These are phyloP conservation scores for Rugonectria rugulosa DNA, from an alignment of 2,329 filamentous ascomycete species.

Conservation along the genomic window DNA sequence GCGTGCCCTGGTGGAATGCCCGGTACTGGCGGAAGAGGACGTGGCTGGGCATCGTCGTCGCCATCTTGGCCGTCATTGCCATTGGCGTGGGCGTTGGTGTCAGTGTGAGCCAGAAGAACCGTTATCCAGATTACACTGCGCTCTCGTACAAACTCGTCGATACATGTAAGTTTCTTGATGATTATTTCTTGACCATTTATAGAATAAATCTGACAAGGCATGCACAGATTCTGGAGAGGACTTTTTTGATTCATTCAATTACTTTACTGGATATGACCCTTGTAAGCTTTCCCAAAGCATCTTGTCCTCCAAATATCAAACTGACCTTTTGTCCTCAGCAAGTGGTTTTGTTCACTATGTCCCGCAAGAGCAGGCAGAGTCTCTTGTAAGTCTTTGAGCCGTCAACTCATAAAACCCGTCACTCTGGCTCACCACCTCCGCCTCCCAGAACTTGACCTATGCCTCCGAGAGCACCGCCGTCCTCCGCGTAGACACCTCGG, in stretches of 20 bases:
- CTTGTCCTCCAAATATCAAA: not conserved
- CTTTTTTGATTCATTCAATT: slow-evolving; percentile 65
- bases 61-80: slow-evolving; percentile 54
- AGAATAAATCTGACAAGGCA: not conserved
- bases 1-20: slow-evolving; percentile 54
- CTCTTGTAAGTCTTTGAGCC: slow-evolving; percentile 51
- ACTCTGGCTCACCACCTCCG: no score
- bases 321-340: slow-evolving; percentile 38
- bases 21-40: slow-evolving; percentile 61
- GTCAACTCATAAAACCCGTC: no score
- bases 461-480: slow-evolving; percentile 61
- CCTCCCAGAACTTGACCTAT: slow-evolving; percentile 72
- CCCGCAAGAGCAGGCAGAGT: slow-evolving; percentile 48
- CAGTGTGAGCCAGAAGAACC: slow-evolving; percentile 47
- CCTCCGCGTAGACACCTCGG: slow-evolving; percentile 67
- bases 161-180: slow-evolving; percentile 51
- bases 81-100: slow-evolving; percentile 58
- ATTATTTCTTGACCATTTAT: not conserved
- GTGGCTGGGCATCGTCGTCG: slow-evolving; percentile 53
- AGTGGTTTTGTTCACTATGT: slow-evolving; percentile 63
- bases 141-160: slow-evolving; percentile 58
- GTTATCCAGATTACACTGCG: slow-evolving; percentile 57
- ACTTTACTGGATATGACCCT: slow-evolving; percentile 59
- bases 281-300: slow-evolving; percentile 38
- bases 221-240: slow-evolving; percentile 53